Evolutionary conservation across 306 rosid genomes (phyloP).

Genomic region (Rosa rugosa): DNA sequence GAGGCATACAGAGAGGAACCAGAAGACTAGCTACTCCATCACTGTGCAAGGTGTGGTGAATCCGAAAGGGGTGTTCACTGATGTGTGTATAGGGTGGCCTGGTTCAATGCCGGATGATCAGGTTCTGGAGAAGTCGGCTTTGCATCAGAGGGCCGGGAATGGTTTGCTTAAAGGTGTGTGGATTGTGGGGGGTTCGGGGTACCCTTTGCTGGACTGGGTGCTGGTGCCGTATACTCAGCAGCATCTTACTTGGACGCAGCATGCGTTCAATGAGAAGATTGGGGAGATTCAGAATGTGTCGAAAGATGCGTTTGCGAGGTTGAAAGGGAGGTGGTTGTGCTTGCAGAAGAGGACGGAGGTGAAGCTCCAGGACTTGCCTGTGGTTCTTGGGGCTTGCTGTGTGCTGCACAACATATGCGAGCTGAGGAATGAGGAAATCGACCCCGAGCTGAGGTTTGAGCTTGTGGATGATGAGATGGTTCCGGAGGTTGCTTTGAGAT

Average conservation of each 20-base stretch:
- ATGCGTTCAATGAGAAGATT: constrained; percentile 88
- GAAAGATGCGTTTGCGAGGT: constrained; percentile 67
- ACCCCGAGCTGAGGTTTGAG: constrained; percentile 49
- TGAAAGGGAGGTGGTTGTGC: constrained; percentile 92
- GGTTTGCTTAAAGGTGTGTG: constrained; percentile 70
- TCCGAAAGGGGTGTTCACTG: constrained; percentile 71
- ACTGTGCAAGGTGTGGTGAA: constrained; percentile 93
- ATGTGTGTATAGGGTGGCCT: constrained; percentile 95
- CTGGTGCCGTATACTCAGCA: constrained; percentile 84
- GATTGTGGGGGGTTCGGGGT: constrained; percentile 75
- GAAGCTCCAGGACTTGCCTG: constrained; percentile 87
- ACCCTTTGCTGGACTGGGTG: constrained; percentile 91
- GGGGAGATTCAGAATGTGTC: constrained; percentile 70
- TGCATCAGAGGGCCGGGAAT: constrained; percentile 66
- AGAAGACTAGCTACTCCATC: constrained; percentile 83
- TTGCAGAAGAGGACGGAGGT: constrained; percentile 86
- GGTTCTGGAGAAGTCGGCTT: constrained; percentile 72
- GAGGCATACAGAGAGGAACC: constrained; percentile 86
- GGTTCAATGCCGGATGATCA: constrained; percentile 96
- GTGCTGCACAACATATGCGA: constrained; percentile 94
- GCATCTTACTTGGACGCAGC: constrained; percentile 86
- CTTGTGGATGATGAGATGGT: constrained; percentile 76
- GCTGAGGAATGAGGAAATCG: constrained; percentile 62
- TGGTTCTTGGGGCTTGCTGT: constrained; percentile 94
- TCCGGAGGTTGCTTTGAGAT: constrained; percentile 64